Base-by-base conservation (phyloP, 2,329 filamentous ascomycete genomes). In the Ascochyta koolunga region DNA sequence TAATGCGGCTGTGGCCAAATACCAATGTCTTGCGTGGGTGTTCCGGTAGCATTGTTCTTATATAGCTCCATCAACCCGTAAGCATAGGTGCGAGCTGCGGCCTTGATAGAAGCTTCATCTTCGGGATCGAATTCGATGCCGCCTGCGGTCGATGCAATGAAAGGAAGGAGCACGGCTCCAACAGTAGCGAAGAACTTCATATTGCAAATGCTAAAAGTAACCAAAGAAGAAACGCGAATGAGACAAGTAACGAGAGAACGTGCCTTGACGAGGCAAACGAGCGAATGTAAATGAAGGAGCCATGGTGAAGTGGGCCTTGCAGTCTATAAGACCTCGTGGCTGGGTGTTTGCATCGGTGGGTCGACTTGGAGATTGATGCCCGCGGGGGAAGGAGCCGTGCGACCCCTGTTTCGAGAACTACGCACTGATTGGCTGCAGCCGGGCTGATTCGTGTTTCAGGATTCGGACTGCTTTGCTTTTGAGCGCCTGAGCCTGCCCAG, bases 1-100 rank as follows among this genome's bases (percentile, higher is more conserved):
- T 80, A 81, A 16, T 76, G 70, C 2, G 78, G 78, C 27, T 69
- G 65, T 5, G 77, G 74, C 36, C 78, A 73, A 37, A 75, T 76
- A 13, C 78, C 79, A 18, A 74, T 58, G n/a, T 73, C 63, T 50
- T 71, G 54, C 11, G 42, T 19, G 39, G 66, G 2, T 32, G 58
- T 51, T 35, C 42, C 56, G 6, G 68, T 62, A 33, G 62, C 68
- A 49, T 69, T 68, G 56, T 66, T 67, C 40, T 64, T 58, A 61
- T 74, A 75, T n/a, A 69, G 57, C 18, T 68, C 67, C 68, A 74
- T 72, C 61, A 75, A 57, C 21, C 70, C 67, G 47, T 67, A 58
- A 2, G 71, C 69, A 49, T 74, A 74, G 32, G 68, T 61, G 13
- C 58, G 53, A 2, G 68, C 61, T 21, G 60, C 71, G 45, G 44